Base-by-base conservation (phyloP, 164 flowering plant genomes). In the Vitis riparia region DNA sequence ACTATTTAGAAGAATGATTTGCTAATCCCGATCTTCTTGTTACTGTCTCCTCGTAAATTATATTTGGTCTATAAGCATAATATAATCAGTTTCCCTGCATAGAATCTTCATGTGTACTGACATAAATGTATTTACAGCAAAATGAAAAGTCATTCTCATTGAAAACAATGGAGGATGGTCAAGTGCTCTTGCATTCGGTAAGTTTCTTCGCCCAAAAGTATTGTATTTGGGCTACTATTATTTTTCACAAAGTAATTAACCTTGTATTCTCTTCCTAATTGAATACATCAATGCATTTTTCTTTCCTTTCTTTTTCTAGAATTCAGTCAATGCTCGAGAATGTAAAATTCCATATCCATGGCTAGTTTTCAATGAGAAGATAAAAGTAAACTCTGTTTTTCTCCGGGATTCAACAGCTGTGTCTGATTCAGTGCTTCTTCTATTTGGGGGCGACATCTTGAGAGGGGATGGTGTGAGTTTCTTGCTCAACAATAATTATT, bases 131-230 rank as follows among this genome's bases (percentile, higher is more conserved):
- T 71, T 62, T 77, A 55, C 95, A 95, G 99, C 85, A 88, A 68
- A 95, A 87, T 78, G 92, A 84, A 57, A 95, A 83, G 73, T 88
- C 97, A 51, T 79, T 88, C 60, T 73, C 89, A 11, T 70, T 93
- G 65, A 93, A 95, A 84, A 93, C 99, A 16, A 90, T 93, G 97
- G 99, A 95, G 80, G 99, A 95, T 76, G 98, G 98, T 32, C 85
- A 80, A 32, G 99, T 95, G 83, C 88, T 87, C 76, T 82, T 95
- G 15, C 77, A 88, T 73, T 86, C 90, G 55, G 99, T 95, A 78
- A 77, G 91, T 77, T 66, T 66, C 30, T 50, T 19, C 59, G 1
- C 1, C 15, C 14, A 13, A 29, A 29, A 62, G 48, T 48, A 15
- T 48, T 67, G 13, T 44, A 14, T 32, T 64, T 57, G 11, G 9